Conservation (phyloP, 116 monocot species). For the Posidonia oceanica region DNA sequence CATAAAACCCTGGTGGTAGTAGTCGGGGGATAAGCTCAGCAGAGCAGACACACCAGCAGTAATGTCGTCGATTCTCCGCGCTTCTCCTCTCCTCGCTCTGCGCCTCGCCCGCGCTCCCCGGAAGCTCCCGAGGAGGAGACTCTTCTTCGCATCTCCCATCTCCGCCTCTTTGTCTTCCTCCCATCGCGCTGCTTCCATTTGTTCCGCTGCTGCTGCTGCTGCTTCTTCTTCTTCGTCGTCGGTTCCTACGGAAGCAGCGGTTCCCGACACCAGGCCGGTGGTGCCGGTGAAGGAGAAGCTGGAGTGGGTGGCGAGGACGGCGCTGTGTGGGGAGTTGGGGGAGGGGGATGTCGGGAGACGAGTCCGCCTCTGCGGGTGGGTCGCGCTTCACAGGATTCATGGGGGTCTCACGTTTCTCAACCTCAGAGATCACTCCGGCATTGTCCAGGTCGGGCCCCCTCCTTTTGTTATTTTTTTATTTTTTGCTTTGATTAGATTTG, state of each 20-base stretch:
- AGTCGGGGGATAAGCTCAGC: conserved; percentile 5
- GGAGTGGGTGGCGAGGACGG: conserved; percentile 61
- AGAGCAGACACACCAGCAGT: not conserved
- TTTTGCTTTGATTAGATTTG: no score
- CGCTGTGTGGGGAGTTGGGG: conserved; percentile 57
- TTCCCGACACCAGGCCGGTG: conserved; percentile 2
- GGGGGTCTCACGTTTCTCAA: conserved; percentile 88
- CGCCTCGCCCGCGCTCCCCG: conserved; percentile 13
- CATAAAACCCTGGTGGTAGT: not conserved
- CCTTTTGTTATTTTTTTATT: not conserved
- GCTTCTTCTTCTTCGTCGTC: not conserved
- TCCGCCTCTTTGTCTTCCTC: conserved; percentile 10
- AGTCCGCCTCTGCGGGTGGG: conserved; percentile 86
- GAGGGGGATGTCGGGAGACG: conserved; percentile 53
- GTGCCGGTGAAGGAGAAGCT: conserved; percentile 14
- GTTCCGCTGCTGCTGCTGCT: conserved; percentile 1
- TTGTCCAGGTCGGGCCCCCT: conserved; percentile 53
- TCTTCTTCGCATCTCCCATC: not conserved
- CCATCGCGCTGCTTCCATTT: conserved; percentile 5
- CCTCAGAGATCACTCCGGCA: conserved; percentile 72
- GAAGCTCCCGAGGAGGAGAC: not conserved
- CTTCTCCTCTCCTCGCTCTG: conserved; percentile 25
- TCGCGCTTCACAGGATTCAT: conserved; percentile 78
- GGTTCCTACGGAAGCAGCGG: not conserved
- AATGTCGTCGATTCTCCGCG: conserved; percentile 13